Conservation (phyloP, 2,329 filamentous ascomycete genomes). For the Cordyceps fumosorosea region DNA sequence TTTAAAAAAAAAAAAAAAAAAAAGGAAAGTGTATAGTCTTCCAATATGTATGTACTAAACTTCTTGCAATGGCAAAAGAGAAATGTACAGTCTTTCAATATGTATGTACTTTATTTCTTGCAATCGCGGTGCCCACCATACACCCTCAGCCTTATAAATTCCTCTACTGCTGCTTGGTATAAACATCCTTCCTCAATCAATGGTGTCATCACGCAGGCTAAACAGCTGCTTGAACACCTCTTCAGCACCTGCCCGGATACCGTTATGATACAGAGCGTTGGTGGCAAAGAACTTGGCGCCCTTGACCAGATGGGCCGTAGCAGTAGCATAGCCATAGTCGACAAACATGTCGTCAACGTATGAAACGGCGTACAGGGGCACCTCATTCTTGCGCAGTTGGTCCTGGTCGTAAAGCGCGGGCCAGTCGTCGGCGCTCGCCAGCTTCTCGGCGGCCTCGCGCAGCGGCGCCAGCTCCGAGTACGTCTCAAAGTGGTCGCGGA, state of each 20-base stretch:
- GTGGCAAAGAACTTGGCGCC: conserved; percentile 77
- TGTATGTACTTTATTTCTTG: background rate
- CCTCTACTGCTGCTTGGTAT: background rate
- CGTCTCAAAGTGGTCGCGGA: conserved; percentile 74
- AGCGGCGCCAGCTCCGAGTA: conserved; percentile 70
- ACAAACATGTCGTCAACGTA: conserved; percentile 93
- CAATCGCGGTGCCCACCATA: background rate
- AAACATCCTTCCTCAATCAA: conserved; percentile 37
- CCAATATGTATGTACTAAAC: background rate
- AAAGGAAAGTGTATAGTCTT: no score
- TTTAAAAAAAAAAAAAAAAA: no score
- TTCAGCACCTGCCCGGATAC: conserved; percentile 63
- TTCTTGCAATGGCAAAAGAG: background rate
- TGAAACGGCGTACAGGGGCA: conserved; percentile 79
- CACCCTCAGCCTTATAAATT: background rate
- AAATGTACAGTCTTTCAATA: no score
- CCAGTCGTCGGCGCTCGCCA: conserved; percentile 67
- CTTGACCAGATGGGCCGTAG: conserved; percentile 68
- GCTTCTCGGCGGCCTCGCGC: conserved; percentile 58
- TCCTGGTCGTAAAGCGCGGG: conserved; percentile 67
- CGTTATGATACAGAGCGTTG: conserved; percentile 83
- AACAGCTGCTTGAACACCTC: conserved; percentile 75
- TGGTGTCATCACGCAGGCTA: conserved; percentile 61
- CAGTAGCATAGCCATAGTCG: conserved; percentile 64
- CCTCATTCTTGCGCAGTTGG: conserved; percentile 67